Evolutionary conservation across 2,329 filamentous ascomycete species (phyloP).

Genomic region (Nigrospora oryzae): DNA sequence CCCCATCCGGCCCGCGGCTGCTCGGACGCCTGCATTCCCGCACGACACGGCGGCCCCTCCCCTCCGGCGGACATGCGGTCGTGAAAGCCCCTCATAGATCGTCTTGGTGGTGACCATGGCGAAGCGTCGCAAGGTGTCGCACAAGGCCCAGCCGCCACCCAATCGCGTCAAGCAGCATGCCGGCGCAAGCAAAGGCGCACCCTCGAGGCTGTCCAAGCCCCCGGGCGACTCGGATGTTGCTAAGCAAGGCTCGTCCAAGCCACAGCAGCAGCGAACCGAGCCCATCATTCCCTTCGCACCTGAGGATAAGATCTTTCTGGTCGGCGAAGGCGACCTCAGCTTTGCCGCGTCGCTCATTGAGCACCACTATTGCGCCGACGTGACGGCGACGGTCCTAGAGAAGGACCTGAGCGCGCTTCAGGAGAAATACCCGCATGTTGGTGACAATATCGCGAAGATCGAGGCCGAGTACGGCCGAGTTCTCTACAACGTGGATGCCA

Average conservation of each 20-base stretch:
- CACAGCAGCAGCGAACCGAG: slow-evolving; percentile 22
- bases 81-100: background rate
- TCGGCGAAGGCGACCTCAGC: slow-evolving; percentile 77
- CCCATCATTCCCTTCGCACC: slow-evolving; percentile 60
- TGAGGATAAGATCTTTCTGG: slow-evolving; percentile 61
- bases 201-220: slow-evolving; percentile 1
- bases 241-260: slow-evolving; percentile 6
- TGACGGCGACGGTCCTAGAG: slow-evolving; percentile 66
- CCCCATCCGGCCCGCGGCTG: no score
- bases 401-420: slow-evolving; percentile 45
- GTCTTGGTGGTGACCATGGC: slow-evolving; percentile 12
- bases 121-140: slow-evolving; percentile 27
- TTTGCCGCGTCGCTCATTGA: slow-evolving; percentile 61
- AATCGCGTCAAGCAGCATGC: slow-evolving; percentile 3
- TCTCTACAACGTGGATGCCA: slow-evolving; percentile 59
- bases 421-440: slow-evolving; percentile 67
- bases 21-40: no score
- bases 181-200: slow-evolving; percentile 1
- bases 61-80: background rate
- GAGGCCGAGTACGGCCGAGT: slow-evolving; percentile 35
- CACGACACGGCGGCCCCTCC: background rate
- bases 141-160: slow-evolving; percentile 10
- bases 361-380: slow-evolving; percentile 55
- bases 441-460: slow-evolving; percentile 48
- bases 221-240: background rate